Conservation (phyloP, 2,329 filamentous ascomycete species). For the Cladosporium sp. region DNA sequence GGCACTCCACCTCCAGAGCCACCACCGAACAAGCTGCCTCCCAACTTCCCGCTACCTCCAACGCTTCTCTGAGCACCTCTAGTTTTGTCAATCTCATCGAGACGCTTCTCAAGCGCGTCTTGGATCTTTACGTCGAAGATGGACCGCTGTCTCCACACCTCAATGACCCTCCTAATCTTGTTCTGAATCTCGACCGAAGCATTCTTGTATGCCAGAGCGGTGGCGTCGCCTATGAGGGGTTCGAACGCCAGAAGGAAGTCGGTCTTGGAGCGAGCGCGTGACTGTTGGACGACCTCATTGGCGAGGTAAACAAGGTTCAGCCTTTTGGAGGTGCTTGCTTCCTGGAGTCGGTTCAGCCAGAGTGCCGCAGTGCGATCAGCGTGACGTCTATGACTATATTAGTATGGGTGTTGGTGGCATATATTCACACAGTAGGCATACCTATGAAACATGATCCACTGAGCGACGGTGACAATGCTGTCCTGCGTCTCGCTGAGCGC, state of each 20-base stretch:
- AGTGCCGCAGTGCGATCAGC: slow-evolving; percentile 88
- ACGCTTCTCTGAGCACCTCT: slow-evolving; percentile 26
- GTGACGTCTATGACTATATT: slow-evolving; percentile 65
- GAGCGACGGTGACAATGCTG: slow-evolving; percentile 90
- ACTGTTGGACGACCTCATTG: slow-evolving; percentile 96
- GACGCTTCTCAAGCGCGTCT: slow-evolving; percentile 72
- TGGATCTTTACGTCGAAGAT: slow-evolving; percentile 85
- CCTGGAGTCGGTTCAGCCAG: slow-evolving; percentile 87
- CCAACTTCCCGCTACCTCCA: slow-evolving; percentile 43
- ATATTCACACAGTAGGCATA: slow-evolving; percentile 45
- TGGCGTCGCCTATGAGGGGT: slow-evolving; percentile 89
- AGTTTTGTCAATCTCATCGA: slow-evolving; percentile 65
- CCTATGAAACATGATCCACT: slow-evolving; percentile 99
- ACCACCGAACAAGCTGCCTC: slow-evolving; percentile 69
- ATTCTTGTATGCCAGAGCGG: slow-evolving; percentile 85
- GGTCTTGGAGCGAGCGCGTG: slow-evolving; percentile 85
- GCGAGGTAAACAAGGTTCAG: slow-evolving; percentile 92
- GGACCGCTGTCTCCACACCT: slow-evolving; percentile 85
- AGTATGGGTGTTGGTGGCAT: background rate
- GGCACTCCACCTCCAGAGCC: slow-evolving; percentile 60
- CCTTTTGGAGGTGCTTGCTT: slow-evolving; percentile 82
- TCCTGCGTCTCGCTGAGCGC: slow-evolving; percentile 97
- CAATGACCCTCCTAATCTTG: slow-evolving; percentile 84
- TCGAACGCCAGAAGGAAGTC: slow-evolving; percentile 93
- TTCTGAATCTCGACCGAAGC: slow-evolving; percentile 81